Percentiles rank a stretch among this genome's conserved stretches.
phyloP scores from a whole-genome alignment of 345 rosid species.

The Microcos paniculata region DNA sequence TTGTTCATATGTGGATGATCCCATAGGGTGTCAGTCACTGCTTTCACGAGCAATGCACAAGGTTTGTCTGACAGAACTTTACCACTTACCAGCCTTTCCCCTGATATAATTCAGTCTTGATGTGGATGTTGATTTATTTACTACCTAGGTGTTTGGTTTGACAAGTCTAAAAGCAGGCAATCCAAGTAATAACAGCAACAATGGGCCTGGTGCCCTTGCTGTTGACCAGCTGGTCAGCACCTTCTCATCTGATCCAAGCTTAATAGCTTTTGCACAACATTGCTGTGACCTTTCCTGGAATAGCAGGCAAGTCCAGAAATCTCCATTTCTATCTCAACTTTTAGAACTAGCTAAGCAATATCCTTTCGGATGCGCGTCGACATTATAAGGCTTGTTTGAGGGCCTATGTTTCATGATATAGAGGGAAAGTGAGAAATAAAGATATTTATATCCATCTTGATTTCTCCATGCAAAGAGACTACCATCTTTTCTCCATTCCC shows the following conservation, averaged over 20 bases:
- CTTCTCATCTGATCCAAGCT: conserved; percentile 95
- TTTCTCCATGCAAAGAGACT: neutral
- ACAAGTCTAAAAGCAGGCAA: conserved; percentile 44
- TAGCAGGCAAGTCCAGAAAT: conserved; percentile 50
- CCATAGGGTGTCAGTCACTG: conserved; percentile 87
- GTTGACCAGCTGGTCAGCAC: conserved; percentile 93
- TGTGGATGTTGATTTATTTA: conserved; percentile 9
- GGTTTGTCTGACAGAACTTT: conserved; percentile 38
- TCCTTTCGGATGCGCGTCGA: neutral
- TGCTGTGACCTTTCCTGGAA: conserved; percentile 90
- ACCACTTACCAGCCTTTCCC: neutral
- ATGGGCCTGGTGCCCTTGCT: conserved; percentile 52
- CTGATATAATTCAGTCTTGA: neutral
- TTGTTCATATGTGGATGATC: conserved; percentile 96
- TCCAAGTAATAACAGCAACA: conserved; percentile 30
- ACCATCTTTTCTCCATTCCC: neutral
- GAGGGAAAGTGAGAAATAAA: neutral
- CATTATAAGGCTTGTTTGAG: neutral
- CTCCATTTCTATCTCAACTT: neutral
- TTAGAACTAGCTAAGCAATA: neutral
- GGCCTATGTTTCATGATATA: neutral
- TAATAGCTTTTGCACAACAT: conserved; percentile 84
- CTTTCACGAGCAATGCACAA: conserved; percentile 97
- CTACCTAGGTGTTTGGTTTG: conserved; percentile 76
- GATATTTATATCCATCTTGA: neutral